Evolutionary conservation across 75 land plant genomes (phyloP), one percentile per base, ranked within the genome.

Genomic region (Cryptomeria japonica): DNA sequence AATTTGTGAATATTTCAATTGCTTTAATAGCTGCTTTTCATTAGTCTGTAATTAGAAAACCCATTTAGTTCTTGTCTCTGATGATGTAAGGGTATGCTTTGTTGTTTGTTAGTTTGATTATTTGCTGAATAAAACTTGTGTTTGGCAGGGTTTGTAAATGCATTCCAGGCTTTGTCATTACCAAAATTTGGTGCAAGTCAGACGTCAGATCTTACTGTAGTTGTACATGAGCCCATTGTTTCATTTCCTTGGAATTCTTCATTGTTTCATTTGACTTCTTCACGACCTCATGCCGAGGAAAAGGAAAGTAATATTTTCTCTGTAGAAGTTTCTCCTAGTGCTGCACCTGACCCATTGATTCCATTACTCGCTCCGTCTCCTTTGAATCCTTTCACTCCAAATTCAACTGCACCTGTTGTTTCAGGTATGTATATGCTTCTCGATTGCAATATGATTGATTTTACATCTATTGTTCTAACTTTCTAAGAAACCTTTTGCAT

Each of bases 351-450:
- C 41, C 92, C 95, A 31, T 84, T 92, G 84, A 68, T 91, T 75
- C 95, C 95, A 56, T 85, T 88, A 44, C 80, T 91, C 0, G 93
- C 93, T 41, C 93, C 95, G 31, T 89, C 95, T 32, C 95, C 93
- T 19, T 68, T 87, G 89, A 19, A 86, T 51, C 95, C 95, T n/a
- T 91, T 82, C 34, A 9, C 87, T 90, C 42, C 85, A 88, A 90
- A 91, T 76, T 49, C 31, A 42, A 88, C 55, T 68, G 25, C 87
- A 19, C 95, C 95, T 70, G 85, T 36, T 84, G 88, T 94, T 86
- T 94, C 95, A 87, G 95, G 95, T 94, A n/a, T 46, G 64, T 46
- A 5, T 1, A 47, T 32, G 34, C 32, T 49, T 37, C 36, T 82
- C 55, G 15, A 28, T 36, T 0, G 13, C 19, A n/a, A 46, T n/a